Conservation (phyloP, 208 protist species). For the Trypanosomatidae sp. region DNA sequence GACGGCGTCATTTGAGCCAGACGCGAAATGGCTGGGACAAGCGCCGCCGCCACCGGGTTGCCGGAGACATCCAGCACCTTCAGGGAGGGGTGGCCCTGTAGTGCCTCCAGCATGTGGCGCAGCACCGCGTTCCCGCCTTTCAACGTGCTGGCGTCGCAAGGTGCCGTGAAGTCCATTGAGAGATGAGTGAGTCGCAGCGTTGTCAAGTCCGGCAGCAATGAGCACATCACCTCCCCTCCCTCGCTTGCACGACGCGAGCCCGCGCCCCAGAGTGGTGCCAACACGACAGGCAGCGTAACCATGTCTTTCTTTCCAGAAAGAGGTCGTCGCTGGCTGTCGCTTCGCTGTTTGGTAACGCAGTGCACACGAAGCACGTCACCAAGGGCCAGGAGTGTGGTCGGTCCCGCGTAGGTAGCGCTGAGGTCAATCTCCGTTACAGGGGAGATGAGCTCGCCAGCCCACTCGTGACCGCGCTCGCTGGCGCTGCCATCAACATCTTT, state of each 20-base stretch:
- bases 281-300: slow-evolving; percentile 2
- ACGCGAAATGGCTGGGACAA: slow-evolving; percentile 37
- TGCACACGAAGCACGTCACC: slow-evolving; percentile 39
- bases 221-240: slow-evolving; percentile 16
- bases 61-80: slow-evolving; percentile 42
- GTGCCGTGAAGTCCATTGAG: slow-evolving; percentile 12
- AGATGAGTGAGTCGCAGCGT: slow-evolving; percentile 13
- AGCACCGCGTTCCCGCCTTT: slow-evolving; percentile 22
- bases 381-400: slow-evolving; percentile 28
- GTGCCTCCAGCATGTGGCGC: slow-evolving; percentile 30
- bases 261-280: slow-evolving; percentile 17
- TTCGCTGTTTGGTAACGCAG: slow-evolving; percentile 2
- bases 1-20: slow-evolving; percentile 43
- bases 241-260: neutral
- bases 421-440: slow-evolving; percentile 27
- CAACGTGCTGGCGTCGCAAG: neutral
- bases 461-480: neutral
- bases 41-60: slow-evolving; percentile 48
- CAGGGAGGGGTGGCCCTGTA: slow-evolving; percentile 40
- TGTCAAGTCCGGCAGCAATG: slow-evolving; percentile 17
- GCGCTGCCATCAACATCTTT: neutral
- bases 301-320: neutral
- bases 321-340: neutral
- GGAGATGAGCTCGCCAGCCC: neutral
- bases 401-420: slow-evolving; percentile 26